A percentile compares a stretch with the other conserved stretches of the same genome.
Evolutionary conservation across 179 eudicot genomes (phyloP).

Genomic region (Spinacia oleracea): DNA sequence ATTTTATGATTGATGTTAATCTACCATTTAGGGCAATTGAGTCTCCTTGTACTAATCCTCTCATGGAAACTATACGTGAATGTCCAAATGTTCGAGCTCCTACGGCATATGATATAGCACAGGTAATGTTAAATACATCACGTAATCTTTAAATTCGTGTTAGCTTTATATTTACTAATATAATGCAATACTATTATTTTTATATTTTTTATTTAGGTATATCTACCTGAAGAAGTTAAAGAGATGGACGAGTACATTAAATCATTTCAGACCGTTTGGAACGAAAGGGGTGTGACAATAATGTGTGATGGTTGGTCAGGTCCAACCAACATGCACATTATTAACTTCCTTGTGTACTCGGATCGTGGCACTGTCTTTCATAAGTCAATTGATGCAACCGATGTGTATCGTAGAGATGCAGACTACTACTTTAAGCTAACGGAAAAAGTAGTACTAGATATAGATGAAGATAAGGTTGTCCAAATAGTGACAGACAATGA

Average conservation of each 20-base stretch:
- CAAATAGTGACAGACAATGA: not conserved
- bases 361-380: not conserved
- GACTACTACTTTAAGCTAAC: not conserved
- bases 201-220: too few species aligned
- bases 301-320: not conserved
- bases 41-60: not conserved
- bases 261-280: not conserved
- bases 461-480: not conserved
- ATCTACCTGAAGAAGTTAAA: not conserved
- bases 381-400: not conserved
- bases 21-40: not conserved
- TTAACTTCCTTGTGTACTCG: not conserved
- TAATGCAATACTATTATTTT: too few species aligned
- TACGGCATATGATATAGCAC: too few species aligned
- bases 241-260: too few species aligned
- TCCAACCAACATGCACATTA: not conserved
- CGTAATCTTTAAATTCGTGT: too few species aligned
- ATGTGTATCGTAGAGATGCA: not conserved
- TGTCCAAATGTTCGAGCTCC: too few species aligned
- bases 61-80: too few species aligned
- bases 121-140: too few species aligned
- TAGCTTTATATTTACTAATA: too few species aligned
- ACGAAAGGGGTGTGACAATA: not conserved
- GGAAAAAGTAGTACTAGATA: not conserved
- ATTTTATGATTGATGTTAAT: too few species aligned